Conservation (phyloP, 2,329 filamentous ascomycete genomes). For the Zymoseptoria brevis region DNA sequence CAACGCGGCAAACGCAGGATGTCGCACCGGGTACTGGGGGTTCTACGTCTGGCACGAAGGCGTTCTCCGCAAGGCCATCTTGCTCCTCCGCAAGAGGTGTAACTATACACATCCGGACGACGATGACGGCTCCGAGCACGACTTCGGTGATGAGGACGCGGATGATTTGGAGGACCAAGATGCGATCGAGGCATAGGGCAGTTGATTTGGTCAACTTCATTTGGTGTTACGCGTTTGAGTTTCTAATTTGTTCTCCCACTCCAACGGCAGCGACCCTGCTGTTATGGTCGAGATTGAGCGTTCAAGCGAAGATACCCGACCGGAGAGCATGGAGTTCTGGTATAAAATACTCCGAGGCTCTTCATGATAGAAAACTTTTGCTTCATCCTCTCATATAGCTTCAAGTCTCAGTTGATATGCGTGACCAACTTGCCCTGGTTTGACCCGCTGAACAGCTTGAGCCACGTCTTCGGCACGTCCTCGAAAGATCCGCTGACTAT, state of each 20-base stretch:
- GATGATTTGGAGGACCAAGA: not conserved
- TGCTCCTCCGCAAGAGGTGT: not conserved
- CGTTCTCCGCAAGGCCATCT: not conserved
- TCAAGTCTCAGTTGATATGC: constrained; percentile 16
- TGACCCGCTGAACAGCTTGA: constrained; percentile 40
- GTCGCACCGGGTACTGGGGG: not conserved
- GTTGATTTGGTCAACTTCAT: too few species aligned
- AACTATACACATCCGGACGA: not conserved
- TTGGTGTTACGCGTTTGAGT: too few species aligned
- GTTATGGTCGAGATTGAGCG: too few species aligned
- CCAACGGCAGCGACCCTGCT: too few species aligned
- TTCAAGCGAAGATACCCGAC: not conserved
- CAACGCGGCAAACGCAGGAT: not conserved
- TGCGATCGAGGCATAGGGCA: too few species aligned
- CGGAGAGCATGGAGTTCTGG: not conserved
- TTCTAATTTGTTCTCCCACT: too few species aligned
- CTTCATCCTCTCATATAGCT: not conserved
- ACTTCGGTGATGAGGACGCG: not conserved
- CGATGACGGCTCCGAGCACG: not conserved
- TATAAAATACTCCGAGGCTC: not conserved
- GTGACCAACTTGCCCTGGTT: constrained; percentile 44
- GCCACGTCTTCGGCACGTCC: constrained; percentile 43
- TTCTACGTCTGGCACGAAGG: not conserved
- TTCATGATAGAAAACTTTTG: not conserved
- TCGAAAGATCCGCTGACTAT: constrained; percentile 42